These are phyloP conservation scores for Penicillium occitanis DNA, from an alignment of 2,329 filamentous ascomycete species.

Conservation along the genomic window DNA sequence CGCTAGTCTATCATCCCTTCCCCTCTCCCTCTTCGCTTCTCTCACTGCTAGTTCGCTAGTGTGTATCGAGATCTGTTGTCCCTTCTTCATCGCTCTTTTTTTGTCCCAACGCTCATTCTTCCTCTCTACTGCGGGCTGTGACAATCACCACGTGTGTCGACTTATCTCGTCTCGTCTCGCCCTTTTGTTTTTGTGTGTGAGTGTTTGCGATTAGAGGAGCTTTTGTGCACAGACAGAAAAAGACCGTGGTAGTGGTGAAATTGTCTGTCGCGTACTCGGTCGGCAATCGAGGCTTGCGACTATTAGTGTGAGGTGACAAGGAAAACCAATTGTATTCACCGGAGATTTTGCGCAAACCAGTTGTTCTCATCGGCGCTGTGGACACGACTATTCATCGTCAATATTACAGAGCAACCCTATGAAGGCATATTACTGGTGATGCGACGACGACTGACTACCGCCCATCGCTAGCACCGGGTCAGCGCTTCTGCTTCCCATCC, in stretches of 20 bases:
- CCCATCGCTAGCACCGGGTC: constrained; percentile 19
- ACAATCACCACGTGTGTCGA: neutral
- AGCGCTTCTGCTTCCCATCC: constrained; percentile 13
- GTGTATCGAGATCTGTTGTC: neutral
- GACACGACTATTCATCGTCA: neutral
- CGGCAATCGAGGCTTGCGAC: neutral
- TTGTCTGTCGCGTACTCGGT: constrained; percentile 17
- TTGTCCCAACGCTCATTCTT: constrained; percentile 1
- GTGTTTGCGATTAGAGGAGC: neutral
- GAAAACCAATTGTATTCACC: neutral
- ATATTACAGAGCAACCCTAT: neutral
- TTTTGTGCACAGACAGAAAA: constrained; percentile 11
- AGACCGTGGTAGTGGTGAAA: neutral
- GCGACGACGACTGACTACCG: constrained; percentile 18
- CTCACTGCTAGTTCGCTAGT: neutral
- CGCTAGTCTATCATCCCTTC: neutral
- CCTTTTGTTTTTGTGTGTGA: neutral
- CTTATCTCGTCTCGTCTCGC: neutral
- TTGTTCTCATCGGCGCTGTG: neutral
- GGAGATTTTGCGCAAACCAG: neutral
- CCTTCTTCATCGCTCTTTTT: constrained; percentile 6
- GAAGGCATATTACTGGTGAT: constrained; percentile 10
- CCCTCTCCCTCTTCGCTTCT: neutral
- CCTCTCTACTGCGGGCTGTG: neutral
- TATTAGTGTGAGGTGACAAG: neutral